Conservation (phyloP, 1,139 yeast species). For the Eremothecium cymbalariae region DNA sequence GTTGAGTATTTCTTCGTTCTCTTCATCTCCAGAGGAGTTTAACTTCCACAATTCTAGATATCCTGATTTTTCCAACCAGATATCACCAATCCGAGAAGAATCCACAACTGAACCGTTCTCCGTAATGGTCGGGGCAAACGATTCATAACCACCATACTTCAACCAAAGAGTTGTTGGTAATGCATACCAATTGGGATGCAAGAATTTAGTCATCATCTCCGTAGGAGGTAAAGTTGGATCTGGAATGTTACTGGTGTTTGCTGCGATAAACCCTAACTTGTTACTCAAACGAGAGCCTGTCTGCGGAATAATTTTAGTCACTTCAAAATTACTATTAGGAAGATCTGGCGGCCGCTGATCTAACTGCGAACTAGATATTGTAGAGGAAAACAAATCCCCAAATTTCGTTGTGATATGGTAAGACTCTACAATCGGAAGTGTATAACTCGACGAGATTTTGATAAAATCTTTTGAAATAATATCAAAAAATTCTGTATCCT, state of each 20-base stretch:
- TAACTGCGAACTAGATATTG: slow-evolving; percentile 29
- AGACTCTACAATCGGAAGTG: slow-evolving; percentile 58
- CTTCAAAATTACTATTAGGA: slow-evolving; percentile 29
- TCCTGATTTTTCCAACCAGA: slow-evolving; percentile 77
- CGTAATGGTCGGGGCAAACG: slow-evolving; percentile 76
- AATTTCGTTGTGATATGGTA: slow-evolving; percentile 37
- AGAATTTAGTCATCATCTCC: slow-evolving; percentile 59
- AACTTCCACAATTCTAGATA: slow-evolving; percentile 39
- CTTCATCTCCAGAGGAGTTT: slow-evolving; percentile 26
- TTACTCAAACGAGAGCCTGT: slow-evolving; percentile 33
- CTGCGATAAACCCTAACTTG: slow-evolving; percentile 32
- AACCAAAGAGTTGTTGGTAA: slow-evolving; percentile 80
- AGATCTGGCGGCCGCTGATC: slow-evolving; percentile 29
- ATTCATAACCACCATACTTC: slow-evolving; percentile 50
- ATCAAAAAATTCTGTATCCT: slow-evolving; percentile 27
- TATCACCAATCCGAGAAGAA: slow-evolving; percentile 52
- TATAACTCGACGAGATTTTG: slow-evolving; percentile 53
- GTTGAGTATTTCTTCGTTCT: slow-evolving; percentile 13
- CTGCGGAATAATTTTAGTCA: slow-evolving; percentile 31
- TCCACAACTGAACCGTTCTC: slow-evolving; percentile 62
- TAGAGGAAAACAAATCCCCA: slow-evolving; percentile 44
- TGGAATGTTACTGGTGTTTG: slow-evolving; percentile 40
- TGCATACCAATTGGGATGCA: slow-evolving; percentile 84
- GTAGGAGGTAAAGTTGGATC: slow-evolving; percentile 59
- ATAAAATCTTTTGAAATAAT: slow-evolving; percentile 50